Percentiles rank a stretch among this genome's conserved stretches.
phyloP scores from a whole-genome alignment of 228 moss, liverwort and hornwort species.

The Sphagnum fallax region DNA sequence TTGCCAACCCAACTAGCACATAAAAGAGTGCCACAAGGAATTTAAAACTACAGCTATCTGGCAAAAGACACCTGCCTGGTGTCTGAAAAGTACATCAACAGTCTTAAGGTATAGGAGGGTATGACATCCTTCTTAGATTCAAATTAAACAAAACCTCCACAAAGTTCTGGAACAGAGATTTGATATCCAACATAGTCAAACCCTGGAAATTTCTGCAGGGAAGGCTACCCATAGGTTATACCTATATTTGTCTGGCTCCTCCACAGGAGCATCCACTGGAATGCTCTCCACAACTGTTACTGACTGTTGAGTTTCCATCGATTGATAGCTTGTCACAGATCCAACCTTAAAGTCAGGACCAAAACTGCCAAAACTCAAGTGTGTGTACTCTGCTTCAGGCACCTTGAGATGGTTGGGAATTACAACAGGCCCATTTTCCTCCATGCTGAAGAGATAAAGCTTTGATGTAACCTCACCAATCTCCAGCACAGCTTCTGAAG shows the following conservation, averaged over 20 bases:
- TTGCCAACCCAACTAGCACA: no score
- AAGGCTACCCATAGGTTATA: constrained; percentile 6
- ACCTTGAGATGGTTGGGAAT: constrained; percentile 88
- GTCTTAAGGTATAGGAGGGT: no score
- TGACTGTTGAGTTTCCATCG: constrained; percentile 50
- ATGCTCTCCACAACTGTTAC: constrained; percentile 28
- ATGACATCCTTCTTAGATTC: no score
- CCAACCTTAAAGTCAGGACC: constrained; percentile 69
- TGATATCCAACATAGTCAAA: no score
- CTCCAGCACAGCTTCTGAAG: constrained; percentile 10
- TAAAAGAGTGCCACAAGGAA: no score
- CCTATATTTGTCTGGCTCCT: constrained; percentile 53
- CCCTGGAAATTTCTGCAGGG: no score
- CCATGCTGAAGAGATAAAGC: constrained; percentile 56
- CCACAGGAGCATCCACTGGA: constrained; percentile 38
- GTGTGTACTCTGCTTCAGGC: constrained; percentile 76
- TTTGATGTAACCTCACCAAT: constrained; percentile 54
- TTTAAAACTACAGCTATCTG: no score
- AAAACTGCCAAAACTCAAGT: constrained; percentile 94
- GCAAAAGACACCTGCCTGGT: no score
- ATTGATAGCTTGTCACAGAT: constrained; percentile 43
- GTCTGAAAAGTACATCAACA: no score
- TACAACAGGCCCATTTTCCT: constrained; percentile 77
- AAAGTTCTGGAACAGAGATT: no score
- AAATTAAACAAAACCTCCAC: no score